Percentiles rank a stretch among this genome's conserved stretches.
Conservation (phyloP, 495 filamentous ascomycete genomes). For the Aspergillus sclerotiicarbonarius region DNA sequence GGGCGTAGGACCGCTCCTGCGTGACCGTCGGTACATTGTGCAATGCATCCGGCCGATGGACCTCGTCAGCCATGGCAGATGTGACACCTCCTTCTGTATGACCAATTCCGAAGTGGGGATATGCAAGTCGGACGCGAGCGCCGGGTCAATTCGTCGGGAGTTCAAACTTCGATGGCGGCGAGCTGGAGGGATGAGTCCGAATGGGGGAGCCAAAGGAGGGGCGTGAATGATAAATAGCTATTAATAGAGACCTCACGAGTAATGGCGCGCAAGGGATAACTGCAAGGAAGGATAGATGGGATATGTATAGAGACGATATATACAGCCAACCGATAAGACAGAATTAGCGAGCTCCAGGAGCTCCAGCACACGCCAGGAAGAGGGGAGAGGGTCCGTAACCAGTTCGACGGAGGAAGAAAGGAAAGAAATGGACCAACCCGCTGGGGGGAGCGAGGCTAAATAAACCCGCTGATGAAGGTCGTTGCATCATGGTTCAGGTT, state of each 20-base stretch:
- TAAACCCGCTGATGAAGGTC: not conserved
- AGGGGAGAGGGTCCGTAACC: not conserved
- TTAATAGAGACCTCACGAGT: not conserved
- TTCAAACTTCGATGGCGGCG: not conserved
- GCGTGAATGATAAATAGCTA: not conserved
- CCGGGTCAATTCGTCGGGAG: not conserved
- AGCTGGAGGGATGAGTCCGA: not conserved
- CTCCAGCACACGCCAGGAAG: not conserved
- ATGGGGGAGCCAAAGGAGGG: not conserved
- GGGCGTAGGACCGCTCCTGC: not conserved
- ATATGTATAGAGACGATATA: not conserved
- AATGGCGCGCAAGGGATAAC: not conserved
- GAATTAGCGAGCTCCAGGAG: not conserved
- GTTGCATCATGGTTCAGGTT: slow-evolving; percentile 6
- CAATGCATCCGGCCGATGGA: not conserved
- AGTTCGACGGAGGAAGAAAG: not conserved
- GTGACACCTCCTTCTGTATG: not conserved
- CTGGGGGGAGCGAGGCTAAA: not conserved
- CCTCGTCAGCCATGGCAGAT: not conserved
- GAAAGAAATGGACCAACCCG: not conserved
- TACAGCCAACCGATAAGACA: not conserved
- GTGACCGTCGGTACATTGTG: not conserved
- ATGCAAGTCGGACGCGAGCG: not conserved
- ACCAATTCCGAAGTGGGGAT: not conserved
- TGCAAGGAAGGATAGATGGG: not conserved